Conservation (phyloP, 805 yeast species). For the Clavispora asparagi region DNA sequence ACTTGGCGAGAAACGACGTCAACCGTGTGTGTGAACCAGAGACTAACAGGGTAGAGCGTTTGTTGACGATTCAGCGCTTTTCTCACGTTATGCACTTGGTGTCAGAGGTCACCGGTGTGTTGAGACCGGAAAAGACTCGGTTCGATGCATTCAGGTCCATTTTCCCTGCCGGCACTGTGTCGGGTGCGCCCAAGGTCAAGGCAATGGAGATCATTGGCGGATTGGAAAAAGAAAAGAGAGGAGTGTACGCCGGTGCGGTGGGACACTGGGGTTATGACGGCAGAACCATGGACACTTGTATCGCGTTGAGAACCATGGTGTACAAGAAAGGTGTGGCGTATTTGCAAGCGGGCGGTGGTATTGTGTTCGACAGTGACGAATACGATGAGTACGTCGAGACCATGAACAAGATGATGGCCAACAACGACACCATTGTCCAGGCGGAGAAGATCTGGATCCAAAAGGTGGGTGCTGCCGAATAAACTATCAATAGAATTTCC, state of each 20-base stretch:
- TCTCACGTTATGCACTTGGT: slow-evolving; percentile 97
- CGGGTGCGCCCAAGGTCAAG: slow-evolving; percentile 96
- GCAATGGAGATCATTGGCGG: slow-evolving; percentile 95
- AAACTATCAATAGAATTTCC: background rate
- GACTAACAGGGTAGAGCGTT: slow-evolving; percentile 80
- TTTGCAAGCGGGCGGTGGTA: slow-evolving; percentile 98
- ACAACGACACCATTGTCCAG: slow-evolving; percentile 82
- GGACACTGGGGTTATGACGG: slow-evolving; percentile 98
- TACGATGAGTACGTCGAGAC: slow-evolving; percentile 94
- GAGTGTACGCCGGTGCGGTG: slow-evolving; percentile 98
- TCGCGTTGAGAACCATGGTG: slow-evolving; percentile 96
- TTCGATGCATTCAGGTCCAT: slow-evolving; percentile 97
- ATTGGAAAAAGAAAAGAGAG: slow-evolving; percentile 86
- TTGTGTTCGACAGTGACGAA: slow-evolving; percentile 92
- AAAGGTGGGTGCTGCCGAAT: slow-evolving; percentile 20
- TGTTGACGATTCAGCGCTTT: slow-evolving; percentile 86
- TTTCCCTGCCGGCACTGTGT: slow-evolving; percentile 98
- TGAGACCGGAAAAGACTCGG: slow-evolving; percentile 77
- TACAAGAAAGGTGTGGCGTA: slow-evolving; percentile 86
- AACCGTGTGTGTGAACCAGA: slow-evolving; percentile 90
- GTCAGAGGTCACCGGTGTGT: slow-evolving; percentile 87
- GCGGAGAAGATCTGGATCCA: slow-evolving; percentile 79
- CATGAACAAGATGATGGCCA: slow-evolving; percentile 94
- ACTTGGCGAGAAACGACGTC: slow-evolving; percentile 92
- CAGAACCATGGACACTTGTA: slow-evolving; percentile 94